phyloP scores from a whole-genome alignment of 306 rosid species.

The Quercus aquifolioides region DNA sequence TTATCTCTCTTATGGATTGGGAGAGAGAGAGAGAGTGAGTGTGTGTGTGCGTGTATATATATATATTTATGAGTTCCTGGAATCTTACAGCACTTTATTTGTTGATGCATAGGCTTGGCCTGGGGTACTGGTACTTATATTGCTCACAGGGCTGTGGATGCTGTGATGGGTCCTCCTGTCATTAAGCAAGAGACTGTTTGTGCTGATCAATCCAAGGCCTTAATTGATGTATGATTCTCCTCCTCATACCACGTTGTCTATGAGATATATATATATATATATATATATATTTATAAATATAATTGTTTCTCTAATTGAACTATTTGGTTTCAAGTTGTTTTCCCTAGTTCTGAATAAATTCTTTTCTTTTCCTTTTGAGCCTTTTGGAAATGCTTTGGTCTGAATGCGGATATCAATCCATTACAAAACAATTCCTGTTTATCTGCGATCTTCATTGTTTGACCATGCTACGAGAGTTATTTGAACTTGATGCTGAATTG shows the following conservation, averaged over 20 bases:
- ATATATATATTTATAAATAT: neutral
- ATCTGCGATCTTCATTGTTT: neutral
- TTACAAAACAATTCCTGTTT: neutral
- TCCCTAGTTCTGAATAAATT: neutral
- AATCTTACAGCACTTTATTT: neutral
- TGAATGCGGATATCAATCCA: neutral
- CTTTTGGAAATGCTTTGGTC: neutral
- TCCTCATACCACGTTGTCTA: neutral
- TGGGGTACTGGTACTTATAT: slow-evolving; percentile 18
- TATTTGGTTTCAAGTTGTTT: neutral
- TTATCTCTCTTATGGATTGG: neutral
- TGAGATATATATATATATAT: no score
- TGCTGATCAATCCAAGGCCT: slow-evolving; percentile 8
- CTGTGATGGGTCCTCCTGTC: slow-evolving; percentile 24
- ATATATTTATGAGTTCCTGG: neutral
- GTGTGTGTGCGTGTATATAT: neutral
- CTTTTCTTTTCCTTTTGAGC: no score
- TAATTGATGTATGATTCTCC: slow-evolving; percentile 19
- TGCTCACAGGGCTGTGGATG: slow-evolving; percentile 19
- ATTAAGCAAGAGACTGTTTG: slow-evolving; percentile 15
- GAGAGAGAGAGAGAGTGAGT: no score
- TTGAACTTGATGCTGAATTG: neutral
- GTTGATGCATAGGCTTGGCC: slow-evolving; percentile 18
- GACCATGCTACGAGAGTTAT: neutral
- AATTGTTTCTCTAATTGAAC: neutral